Conservation (phyloP, 345 rosid genomes). For the Acer negundo region DNA sequence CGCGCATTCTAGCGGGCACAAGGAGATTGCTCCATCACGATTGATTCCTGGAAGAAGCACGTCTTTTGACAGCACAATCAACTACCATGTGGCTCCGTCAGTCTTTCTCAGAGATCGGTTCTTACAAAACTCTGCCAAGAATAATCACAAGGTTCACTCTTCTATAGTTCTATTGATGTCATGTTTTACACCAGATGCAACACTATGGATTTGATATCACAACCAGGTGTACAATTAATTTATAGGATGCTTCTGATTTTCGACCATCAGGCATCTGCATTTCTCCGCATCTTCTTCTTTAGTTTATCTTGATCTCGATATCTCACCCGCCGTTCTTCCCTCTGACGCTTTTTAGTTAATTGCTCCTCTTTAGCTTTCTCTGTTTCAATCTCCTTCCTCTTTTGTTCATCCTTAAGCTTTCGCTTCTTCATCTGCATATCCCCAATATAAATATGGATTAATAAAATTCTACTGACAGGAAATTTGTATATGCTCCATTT, state of each 20-base stretch:
- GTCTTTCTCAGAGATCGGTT: neutral
- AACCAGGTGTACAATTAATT: neutral
- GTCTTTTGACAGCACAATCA: neutral
- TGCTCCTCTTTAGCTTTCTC: constrained; percentile 76
- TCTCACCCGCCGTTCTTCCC: constrained; percentile 80
- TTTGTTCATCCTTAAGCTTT: constrained; percentile 58
- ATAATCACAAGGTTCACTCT: neutral
- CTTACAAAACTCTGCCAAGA: neutral
- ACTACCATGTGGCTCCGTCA: neutral
- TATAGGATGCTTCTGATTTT: neutral
- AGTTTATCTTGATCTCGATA: constrained; percentile 66
- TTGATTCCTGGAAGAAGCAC: neutral
- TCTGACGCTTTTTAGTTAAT: constrained; percentile 61
- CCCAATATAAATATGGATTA: neutral
- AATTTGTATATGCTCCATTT: neutral
- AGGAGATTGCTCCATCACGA: neutral
- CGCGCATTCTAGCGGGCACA: neutral
- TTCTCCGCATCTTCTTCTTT: constrained; percentile 53
- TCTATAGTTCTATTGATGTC: no score
- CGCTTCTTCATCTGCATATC: constrained; percentile 60
- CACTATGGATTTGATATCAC: neutral
- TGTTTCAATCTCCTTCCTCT: constrained; percentile 50
- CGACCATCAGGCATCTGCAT: constrained; percentile 28
- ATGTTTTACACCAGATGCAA: neutral
- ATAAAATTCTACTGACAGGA: neutral